Evolutionary conservation across 148 eudicot species (phyloP).

Genomic region (Rhododendron molle): DNA sequence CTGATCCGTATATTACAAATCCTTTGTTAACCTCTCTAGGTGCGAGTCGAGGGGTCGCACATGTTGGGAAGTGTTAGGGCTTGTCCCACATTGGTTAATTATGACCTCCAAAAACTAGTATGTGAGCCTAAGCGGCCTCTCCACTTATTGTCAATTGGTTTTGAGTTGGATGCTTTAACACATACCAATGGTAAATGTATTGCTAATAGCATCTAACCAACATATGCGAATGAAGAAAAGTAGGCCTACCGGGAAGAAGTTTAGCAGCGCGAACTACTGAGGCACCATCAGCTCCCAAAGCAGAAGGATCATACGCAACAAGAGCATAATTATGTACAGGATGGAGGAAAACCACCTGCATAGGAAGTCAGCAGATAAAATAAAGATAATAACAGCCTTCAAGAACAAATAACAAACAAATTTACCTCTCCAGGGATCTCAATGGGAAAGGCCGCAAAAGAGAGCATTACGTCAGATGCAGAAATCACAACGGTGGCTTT

Average conservation of each 20-base stretch:
- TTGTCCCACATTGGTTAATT: no score
- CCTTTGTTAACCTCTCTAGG: no score
- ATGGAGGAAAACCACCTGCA: slow-evolving; percentile 93
- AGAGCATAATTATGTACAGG: slow-evolving; percentile 94
- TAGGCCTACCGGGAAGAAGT: slow-evolving; percentile 69
- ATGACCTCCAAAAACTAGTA: background rate
- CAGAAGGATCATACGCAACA: slow-evolving; percentile 87
- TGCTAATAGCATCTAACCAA: background rate
- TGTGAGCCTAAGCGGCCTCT: background rate
- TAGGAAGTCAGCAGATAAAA: slow-evolving; percentile 11
- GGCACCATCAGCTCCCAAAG: slow-evolving; percentile 75
- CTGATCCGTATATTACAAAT: no score
- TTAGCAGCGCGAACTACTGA: slow-evolving; percentile 85
- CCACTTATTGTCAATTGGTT: background rate
- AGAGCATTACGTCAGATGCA: slow-evolving; percentile 87
- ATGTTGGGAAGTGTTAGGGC: no score
- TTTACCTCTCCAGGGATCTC: slow-evolving; percentile 95
- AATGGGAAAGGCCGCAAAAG: slow-evolving; percentile 93
- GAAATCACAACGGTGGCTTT: slow-evolving; percentile 91
- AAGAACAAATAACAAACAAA: background rate
- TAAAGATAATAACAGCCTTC: background rate
- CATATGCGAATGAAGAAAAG: background rate
- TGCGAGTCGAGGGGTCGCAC: no score
- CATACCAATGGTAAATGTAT: background rate
- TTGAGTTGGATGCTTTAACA: background rate